Evolutionary conservation across 139 green algal genomes (phyloP), one percentile per base, ranked within the genome.

Genomic region (Chloropicon primus): DNA sequence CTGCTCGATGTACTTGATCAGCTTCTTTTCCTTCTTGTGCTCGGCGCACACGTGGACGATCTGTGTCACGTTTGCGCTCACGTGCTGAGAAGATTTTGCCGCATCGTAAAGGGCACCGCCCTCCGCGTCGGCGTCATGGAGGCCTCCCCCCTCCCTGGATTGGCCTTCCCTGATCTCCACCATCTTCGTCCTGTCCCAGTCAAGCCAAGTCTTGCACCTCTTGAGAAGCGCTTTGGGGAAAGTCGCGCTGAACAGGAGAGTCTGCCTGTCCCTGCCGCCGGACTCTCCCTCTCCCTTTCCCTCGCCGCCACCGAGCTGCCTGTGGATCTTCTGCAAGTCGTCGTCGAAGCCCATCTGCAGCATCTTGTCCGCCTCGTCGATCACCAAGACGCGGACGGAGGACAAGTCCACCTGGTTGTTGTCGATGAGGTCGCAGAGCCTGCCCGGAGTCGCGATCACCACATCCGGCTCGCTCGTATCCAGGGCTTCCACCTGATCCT

Each of bases 341-440:
- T 91, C 85, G 86, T 98, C 94, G 78, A 98, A 98, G 25, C 94
- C 94, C 94, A 98, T 98, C 81, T 98, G 94, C 72, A 98, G 82
- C 94, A 98, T 98, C 80, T 93, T 93, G 81, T 97, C 92, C 0
- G 92, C 91, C 81, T 99, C 95, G 80, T 99, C 94, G 76, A 98
- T 85, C 1, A 91, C 93, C 75, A 98, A 86, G 71, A 88, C 94
- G 25, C 72, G 23, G 53, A 87, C 79, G 26, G 73, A 28, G 71
- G 76, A 28, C 28, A 24, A 22, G 83, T 27, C 72, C 0, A 95
- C 71, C 0, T 80, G 26, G 1, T 80, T 74, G 2, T 82, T 79
- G 25, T 93, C 86, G 22, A 92, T 72, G 3, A 96, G 77, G 79
- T 96, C 93, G 73, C 96, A 76, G 77, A 96, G 75, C 1, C 93